These are phyloP conservation scores for Kurtzmaniella natalensis DNA, from an alignment of 1,139 yeast genomes.

Conservation along the genomic window DNA sequence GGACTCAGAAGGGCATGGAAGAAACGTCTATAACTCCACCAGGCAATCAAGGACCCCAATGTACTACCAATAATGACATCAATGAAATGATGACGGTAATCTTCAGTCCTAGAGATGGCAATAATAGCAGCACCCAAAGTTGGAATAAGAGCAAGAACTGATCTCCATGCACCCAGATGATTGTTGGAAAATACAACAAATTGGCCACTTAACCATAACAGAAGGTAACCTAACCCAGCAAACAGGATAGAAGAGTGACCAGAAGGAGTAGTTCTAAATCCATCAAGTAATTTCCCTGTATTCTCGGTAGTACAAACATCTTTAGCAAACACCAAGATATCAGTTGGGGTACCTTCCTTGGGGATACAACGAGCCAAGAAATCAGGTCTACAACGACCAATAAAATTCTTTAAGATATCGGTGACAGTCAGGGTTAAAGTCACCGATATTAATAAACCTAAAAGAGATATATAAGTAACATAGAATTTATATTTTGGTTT, in stretches of 20 bases:
- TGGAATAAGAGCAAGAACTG: conserved; percentile 30
- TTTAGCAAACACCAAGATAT: conserved; percentile 46
- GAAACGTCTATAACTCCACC: conserved; percentile 36
- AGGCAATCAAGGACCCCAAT: conserved; percentile 41
- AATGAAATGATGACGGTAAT: conserved; percentile 73
- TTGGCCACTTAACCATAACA: conserved; percentile 66
- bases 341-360: conserved; percentile 39
- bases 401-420: conserved; percentile 58
- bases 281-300: conserved; percentile 49
- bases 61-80: conserved; percentile 61
- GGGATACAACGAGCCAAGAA: conserved; percentile 70
- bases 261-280: conserved; percentile 75
- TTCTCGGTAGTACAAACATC: conserved; percentile 59
- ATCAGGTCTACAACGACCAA: conserved; percentile 79
- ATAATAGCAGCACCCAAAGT: conserved; percentile 57
- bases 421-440: conserved; percentile 42
- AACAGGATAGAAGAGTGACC: conserved; percentile 69
- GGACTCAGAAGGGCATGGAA: conserved; percentile 24
- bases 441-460: conserved; percentile 38
- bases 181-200: conserved; percentile 27
- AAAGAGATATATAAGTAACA: conserved; percentile 33
- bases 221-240: conserved; percentile 61
- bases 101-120: conserved; percentile 71
- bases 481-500: conserved; percentile 33
- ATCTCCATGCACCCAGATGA: conserved; percentile 55